Percentiles rank a stretch among this genome's conserved stretches.
These are phyloP conservation scores for Colletotrichum spinosum DNA, from an alignment of 2,329 filamentous ascomycete species.

Conservation along the genomic window DNA sequence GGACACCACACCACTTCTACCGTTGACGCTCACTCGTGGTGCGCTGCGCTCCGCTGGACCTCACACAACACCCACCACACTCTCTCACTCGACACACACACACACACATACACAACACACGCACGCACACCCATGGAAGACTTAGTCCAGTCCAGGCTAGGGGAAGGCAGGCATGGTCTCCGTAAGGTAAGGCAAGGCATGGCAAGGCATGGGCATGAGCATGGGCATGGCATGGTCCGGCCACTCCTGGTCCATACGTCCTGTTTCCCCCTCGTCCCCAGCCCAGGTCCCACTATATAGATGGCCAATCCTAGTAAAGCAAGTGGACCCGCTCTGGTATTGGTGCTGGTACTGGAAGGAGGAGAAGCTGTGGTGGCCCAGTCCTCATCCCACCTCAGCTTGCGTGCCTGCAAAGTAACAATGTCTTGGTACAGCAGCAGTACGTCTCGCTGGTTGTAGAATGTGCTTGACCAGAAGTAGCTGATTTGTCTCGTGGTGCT, in stretches of 20 bases:
- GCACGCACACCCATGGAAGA: slow-evolving; percentile 18
- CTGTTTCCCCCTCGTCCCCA: slow-evolving; percentile 19
- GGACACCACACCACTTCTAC: neutral
- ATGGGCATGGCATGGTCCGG: slow-evolving; percentile 34
- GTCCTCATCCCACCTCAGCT: no score
- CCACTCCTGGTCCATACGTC: slow-evolving; percentile 30
- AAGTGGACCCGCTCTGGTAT: neutral
- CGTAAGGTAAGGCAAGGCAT: slow-evolving; percentile 20
- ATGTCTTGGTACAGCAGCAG: no score
- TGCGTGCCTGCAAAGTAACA: no score
- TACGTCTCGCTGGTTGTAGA: neutral
- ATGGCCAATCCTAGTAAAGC: slow-evolving; percentile 17
- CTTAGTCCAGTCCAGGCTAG: slow-evolving; percentile 30
- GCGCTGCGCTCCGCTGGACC: no score
- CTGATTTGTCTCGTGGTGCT: no score
- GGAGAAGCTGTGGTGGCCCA: slow-evolving; percentile 11
- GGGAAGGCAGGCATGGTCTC: no score
- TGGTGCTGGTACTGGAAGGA: no score
- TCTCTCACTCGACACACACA: neutral
- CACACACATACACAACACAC: neutral
- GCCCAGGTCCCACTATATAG: neutral
- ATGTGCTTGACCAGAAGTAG: no score
- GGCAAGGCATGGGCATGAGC: slow-evolving; percentile 23
- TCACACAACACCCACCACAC: no score
- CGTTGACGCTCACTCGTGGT: no score